These are phyloP conservation scores for Trichosporon sp. DNA, from an alignment of 1,284 basidiomycete species.

Conservation along the genomic window DNA sequence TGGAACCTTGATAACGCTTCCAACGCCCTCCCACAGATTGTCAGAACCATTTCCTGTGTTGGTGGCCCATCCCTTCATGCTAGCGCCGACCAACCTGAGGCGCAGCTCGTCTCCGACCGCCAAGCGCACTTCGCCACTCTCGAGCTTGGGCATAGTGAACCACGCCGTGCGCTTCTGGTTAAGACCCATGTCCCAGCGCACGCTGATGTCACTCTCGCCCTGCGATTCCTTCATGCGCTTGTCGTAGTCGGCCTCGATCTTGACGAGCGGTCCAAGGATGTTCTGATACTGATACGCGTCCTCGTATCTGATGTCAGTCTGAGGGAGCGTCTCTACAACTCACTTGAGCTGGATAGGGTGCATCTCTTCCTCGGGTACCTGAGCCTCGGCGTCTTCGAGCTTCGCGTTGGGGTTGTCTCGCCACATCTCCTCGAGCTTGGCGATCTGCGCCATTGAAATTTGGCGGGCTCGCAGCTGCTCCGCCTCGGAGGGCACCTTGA, in stretches of 20 bases:
- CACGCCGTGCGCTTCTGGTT: conserved; percentile 98
- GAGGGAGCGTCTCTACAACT: conserved; percentile 8
- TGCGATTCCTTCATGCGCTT: conserved; percentile 96
- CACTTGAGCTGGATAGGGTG: conserved; percentile 75
- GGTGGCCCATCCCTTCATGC: conserved; percentile 53
- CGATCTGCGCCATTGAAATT: conserved; percentile 94
- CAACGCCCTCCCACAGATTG: conserved; percentile 81
- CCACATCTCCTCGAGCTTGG: conserved; percentile 96
- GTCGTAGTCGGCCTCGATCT: conserved; percentile 99
- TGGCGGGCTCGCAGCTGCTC: conserved; percentile 92
- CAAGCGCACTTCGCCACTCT: conserved; percentile 93
- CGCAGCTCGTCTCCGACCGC: conserved; percentile 95
- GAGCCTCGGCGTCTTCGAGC: conserved; percentile 92
- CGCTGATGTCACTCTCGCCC: conserved; percentile 91
- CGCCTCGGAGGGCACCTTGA: conserved; percentile 91
- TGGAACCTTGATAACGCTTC: conserved; percentile 98
- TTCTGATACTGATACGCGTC: conserved; percentile 99
- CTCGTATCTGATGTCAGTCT: conserved; percentile 60
- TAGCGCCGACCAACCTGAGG: conserved; percentile 78
- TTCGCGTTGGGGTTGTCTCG: conserved; percentile 91
- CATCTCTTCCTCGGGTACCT: conserved; percentile 92
- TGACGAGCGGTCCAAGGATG: conserved; percentile 96
- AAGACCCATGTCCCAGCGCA: conserved; percentile 95
- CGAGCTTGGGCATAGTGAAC: conserved; percentile 92
- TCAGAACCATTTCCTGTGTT: conserved; percentile 21